A percentile compares a stretch with the other conserved stretches of the same genome.
phyloP scores from a whole-genome alignment of 768 basidiomycete genomes.

The Crepidotus variabilis region DNA sequence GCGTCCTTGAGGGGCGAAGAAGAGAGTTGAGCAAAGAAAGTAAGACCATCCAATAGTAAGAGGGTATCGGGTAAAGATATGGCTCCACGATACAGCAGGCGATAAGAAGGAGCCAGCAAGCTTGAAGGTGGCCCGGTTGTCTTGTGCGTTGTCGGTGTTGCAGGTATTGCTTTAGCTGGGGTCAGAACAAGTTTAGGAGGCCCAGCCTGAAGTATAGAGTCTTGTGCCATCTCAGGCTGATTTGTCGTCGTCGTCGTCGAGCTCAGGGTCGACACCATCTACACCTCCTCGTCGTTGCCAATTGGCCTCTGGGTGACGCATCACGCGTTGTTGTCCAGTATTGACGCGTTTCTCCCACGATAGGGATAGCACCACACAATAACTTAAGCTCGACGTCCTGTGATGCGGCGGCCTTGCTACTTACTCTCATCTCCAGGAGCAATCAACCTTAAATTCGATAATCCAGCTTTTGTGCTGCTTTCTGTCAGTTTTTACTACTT shows the following conservation, averaged over 20 bases:
- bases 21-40: conserved; percentile 54
- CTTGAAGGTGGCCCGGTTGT: neutral
- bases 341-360: neutral
- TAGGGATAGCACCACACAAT: too few relatives aligned
- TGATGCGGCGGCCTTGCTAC: too few relatives aligned
- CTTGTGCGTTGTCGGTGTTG: conserved; percentile 6
- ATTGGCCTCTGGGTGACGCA: neutral
- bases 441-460: too few relatives aligned
- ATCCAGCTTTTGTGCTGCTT: too few relatives aligned
- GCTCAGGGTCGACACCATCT: neutral
- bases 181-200: neutral
- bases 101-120: conserved; percentile 28
- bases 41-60: conserved; percentile 68
- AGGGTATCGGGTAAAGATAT: conserved; percentile 72
- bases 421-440: too few relatives aligned
- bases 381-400: too few relatives aligned
- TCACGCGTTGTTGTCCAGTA: conserved; percentile 6
- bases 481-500: too few relatives aligned
- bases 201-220: neutral
- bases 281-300: neutral
- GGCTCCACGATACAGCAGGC: conserved; percentile 73
- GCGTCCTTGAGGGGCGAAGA: conserved; percentile 26
- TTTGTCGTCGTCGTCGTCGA: neutral
- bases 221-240: neutral
- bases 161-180: neutral